phyloP scores from a whole-genome alignment of 2,329 filamentous ascomycete species.

The Rasamsonia emersonii region DNA sequence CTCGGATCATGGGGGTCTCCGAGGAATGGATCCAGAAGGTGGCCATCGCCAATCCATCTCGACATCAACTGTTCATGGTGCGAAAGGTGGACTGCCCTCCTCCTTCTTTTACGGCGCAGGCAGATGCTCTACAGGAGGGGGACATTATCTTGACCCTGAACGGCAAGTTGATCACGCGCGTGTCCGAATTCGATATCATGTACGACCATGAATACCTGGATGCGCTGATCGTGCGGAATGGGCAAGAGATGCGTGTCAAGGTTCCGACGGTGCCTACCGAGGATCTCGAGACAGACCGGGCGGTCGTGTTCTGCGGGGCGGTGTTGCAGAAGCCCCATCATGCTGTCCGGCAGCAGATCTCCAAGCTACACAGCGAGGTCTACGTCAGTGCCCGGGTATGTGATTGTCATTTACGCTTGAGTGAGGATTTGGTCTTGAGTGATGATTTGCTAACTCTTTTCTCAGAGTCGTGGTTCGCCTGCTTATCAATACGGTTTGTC shows the following conservation, averaged over 20 bases:
- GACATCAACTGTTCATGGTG: slow-evolving; percentile 97
- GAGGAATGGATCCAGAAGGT: slow-evolving; percentile 94
- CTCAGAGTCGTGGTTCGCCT: slow-evolving; percentile 63
- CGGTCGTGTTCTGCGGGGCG: slow-evolving; percentile 90
- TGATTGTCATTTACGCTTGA: not conserved
- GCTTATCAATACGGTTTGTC: slow-evolving; percentile 86
- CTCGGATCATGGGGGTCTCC: slow-evolving; percentile 90
- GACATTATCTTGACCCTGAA: slow-evolving; percentile 90
- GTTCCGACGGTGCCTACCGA: slow-evolving; percentile 80
- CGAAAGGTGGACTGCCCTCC: slow-evolving; percentile 70
- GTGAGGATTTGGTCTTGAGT: not conserved
- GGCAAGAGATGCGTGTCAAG: slow-evolving; percentile 65
- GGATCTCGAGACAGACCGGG: slow-evolving; percentile 84
- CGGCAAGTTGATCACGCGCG: slow-evolving; percentile 82
- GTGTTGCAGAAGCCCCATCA: slow-evolving; percentile 90
- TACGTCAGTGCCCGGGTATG: slow-evolving; percentile 75
- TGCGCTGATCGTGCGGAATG: slow-evolving; percentile 77
- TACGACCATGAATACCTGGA: slow-evolving; percentile 79
- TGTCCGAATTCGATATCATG: slow-evolving; percentile 92
- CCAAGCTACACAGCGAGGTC: slow-evolving; percentile 89
- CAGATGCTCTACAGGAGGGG: slow-evolving; percentile 69
- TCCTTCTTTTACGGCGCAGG: slow-evolving; percentile 31
- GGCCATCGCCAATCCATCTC: slow-evolving; percentile 75
- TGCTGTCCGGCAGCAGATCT: slow-evolving; percentile 94
- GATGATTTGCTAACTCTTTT: slow-evolving; percentile 1